These are phyloP conservation scores for Emmonsiellopsis sp. DNA, from an alignment of 2,329 filamentous ascomycete genomes.

Conservation along the genomic window DNA sequence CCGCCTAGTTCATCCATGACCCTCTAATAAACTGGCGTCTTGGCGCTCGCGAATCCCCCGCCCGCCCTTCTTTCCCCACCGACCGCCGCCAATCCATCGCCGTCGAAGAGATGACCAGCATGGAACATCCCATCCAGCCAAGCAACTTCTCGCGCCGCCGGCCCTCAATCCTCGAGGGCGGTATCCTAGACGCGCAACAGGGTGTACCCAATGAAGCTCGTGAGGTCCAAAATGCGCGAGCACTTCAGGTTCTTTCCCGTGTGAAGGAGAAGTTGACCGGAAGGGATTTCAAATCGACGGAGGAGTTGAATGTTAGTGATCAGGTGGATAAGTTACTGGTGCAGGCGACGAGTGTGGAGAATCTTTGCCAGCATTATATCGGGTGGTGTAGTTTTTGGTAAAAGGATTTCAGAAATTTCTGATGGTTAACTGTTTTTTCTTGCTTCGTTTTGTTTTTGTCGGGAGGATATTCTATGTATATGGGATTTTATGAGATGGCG, in stretches of 20 bases:
- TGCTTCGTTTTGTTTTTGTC: background rate
- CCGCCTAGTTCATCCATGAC: conserved; percentile 91
- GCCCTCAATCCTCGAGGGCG: conserved; percentile 58
- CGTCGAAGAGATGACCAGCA: conserved; percentile 33
- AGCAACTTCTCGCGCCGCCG: conserved; percentile 61
- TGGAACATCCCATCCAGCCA: conserved; percentile 46
- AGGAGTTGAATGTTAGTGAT: conserved; percentile 73
- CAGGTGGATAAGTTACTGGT: conserved; percentile 93
- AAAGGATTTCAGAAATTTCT: background rate
- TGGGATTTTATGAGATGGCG: too few relatives aligned
- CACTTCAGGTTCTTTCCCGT: conserved; percentile 79
- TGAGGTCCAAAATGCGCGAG: conserved; percentile 88
- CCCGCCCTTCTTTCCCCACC: conserved; percentile 50
- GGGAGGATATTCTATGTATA: background rate
- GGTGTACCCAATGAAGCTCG: conserved; percentile 36
- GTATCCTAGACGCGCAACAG: conserved; percentile 35
- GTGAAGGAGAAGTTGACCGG: conserved; percentile 96
- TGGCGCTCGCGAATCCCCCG: conserved; percentile 52
- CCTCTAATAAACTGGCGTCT: conserved; percentile 97
- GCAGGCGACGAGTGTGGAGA: conserved; percentile 94
- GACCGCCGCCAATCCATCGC: conserved; percentile 54
- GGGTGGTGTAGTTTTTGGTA: conserved; percentile 99
- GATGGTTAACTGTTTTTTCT: conserved; percentile 15
- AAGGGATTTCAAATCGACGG: conserved; percentile 75
- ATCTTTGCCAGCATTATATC: conserved; percentile 97